Conservation (phyloP, 768 basidiomycete species). For the Panellus pusillus region DNA sequence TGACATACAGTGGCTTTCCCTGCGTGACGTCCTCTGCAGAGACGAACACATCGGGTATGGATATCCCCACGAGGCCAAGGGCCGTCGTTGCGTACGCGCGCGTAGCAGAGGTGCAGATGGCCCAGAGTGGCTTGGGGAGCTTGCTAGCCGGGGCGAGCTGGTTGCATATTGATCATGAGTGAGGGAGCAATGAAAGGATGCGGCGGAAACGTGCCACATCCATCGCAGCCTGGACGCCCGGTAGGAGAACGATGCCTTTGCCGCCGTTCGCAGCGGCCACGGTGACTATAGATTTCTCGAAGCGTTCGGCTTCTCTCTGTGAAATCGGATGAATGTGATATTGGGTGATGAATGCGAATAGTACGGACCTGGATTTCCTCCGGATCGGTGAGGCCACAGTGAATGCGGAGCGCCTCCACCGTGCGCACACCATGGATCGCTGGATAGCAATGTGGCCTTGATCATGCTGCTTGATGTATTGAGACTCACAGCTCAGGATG, state of each 20-base stretch:
- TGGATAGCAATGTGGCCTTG: slow-evolving; percentile 24
- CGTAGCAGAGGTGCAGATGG: slow-evolving; percentile 88
- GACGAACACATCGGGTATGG: slow-evolving; percentile 72
- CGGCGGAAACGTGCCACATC: slow-evolving; percentile 43
- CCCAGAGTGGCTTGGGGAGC: slow-evolving; percentile 70
- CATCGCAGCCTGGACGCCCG: slow-evolving; percentile 66
- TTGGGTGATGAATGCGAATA: neutral
- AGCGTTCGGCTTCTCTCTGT: slow-evolving; percentile 71
- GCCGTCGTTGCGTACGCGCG: slow-evolving; percentile 72
- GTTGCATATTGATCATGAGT: no score
- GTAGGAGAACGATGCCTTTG: slow-evolving; percentile 68
- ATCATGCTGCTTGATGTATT: slow-evolving; percentile 10
- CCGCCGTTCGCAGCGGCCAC: slow-evolving; percentile 50
- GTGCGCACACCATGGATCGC: slow-evolving; percentile 84
- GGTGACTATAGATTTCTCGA: slow-evolving; percentile 78
- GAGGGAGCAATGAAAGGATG: no score
- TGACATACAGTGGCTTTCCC: slow-evolving; percentile 74
- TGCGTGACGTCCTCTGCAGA: slow-evolving; percentile 79
- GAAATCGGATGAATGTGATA: no score
- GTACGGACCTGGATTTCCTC: slow-evolving; percentile 63
- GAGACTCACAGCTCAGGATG: slow-evolving; percentile 60
- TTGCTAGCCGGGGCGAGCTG: slow-evolving; percentile 39
- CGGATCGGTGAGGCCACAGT: slow-evolving; percentile 68
- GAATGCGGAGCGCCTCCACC: slow-evolving; percentile 71
- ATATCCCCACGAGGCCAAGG: slow-evolving; percentile 62